phyloP scores from a whole-genome alignment of 495 filamentous ascomycete species.

The Jackrogersella multiformis region DNA sequence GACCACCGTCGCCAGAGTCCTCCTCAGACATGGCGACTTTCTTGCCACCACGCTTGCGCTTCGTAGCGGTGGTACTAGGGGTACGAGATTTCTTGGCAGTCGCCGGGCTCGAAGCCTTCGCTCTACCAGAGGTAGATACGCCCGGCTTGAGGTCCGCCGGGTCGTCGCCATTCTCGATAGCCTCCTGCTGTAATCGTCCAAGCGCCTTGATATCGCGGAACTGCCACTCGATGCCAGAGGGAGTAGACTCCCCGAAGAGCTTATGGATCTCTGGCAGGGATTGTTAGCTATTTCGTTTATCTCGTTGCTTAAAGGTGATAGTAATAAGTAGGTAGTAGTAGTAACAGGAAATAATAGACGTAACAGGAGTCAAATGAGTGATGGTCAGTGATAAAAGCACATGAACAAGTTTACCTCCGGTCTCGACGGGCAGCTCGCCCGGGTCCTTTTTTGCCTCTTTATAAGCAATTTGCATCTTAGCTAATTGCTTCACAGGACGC shows the following conservation, averaged over 20 bases:
- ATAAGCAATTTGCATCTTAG: slow-evolving; percentile 35
- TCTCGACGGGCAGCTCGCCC: slow-evolving; percentile 31
- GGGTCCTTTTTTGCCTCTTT: slow-evolving; percentile 17
- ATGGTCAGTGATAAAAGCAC: background rate
- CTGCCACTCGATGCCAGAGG: slow-evolving; percentile 56
- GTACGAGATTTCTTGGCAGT: background rate
- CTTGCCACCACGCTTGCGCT: slow-evolving; percentile 41
- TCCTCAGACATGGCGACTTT: slow-evolving; percentile 15
- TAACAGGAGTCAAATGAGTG: background rate
- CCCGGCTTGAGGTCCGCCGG: slow-evolving; percentile 30
- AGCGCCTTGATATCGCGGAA: slow-evolving; percentile 57
- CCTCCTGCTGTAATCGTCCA: slow-evolving; percentile 49
- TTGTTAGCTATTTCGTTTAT: slow-evolving; percentile 1
- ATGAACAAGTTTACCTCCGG: slow-evolving; percentile 25
- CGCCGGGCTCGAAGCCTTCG: slow-evolving; percentile 1
- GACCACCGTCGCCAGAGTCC: background rate
- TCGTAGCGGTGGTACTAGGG: slow-evolving; percentile 7
- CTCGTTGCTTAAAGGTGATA: background rate
- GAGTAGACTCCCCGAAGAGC: slow-evolving; percentile 55
- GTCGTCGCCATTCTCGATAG: slow-evolving; percentile 44
- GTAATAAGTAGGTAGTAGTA: background rate
- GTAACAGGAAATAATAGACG: background rate
- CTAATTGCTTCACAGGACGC: slow-evolving; percentile 51
- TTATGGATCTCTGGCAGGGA: slow-evolving; percentile 51
- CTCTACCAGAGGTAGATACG: background rate